Conservation (phyloP, 495 filamentous ascomycete species). For the Lophiostoma macrostomum region DNA sequence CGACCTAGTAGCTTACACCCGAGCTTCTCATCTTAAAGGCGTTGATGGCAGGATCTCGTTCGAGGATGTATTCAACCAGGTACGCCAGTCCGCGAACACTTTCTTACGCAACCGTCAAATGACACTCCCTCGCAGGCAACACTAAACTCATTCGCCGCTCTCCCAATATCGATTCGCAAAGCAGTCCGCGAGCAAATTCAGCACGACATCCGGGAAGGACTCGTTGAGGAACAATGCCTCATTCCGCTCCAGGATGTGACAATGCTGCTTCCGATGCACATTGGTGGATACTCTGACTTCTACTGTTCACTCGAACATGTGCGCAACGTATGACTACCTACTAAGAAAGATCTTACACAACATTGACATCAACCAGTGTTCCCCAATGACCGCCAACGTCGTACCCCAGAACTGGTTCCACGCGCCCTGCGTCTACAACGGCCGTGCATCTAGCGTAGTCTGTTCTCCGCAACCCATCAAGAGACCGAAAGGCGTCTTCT, state of each 20-base stretch:
- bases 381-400: slow-evolving; percentile 17
- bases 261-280: slow-evolving; percentile 33
- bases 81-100: too few species aligned
- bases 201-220: slow-evolving; percentile 1
- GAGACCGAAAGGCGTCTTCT: slow-evolving; percentile 32
- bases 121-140: slow-evolving; percentile 15
- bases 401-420: slow-evolving; percentile 34
- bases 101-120: too few species aligned
- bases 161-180: slow-evolving; percentile 20
- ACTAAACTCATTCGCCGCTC: slow-evolving; percentile 35
- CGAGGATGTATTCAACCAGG: too few species aligned
- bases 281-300: slow-evolving; percentile 35
- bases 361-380: slow-evolving; percentile 16
- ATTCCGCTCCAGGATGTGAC: slow-evolving; percentile 24
- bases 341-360: neutral
- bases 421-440: slow-evolving; percentile 34
- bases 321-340: slow-evolving; percentile 22
- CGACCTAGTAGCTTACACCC: slow-evolving; percentile 28
- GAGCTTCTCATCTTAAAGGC: neutral
- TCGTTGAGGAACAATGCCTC: slow-evolving; percentile 13
- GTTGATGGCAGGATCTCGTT: neutral
- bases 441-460: slow-evolving; percentile 29
- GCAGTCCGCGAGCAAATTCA: slow-evolving; percentile 26
- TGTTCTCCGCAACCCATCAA: slow-evolving; percentile 21
- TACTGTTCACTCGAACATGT: slow-evolving; percentile 41